These are phyloP conservation scores for Clonostachys solani DNA, from an alignment of 2,329 filamentous ascomycete species.

Conservation along the genomic window DNA sequence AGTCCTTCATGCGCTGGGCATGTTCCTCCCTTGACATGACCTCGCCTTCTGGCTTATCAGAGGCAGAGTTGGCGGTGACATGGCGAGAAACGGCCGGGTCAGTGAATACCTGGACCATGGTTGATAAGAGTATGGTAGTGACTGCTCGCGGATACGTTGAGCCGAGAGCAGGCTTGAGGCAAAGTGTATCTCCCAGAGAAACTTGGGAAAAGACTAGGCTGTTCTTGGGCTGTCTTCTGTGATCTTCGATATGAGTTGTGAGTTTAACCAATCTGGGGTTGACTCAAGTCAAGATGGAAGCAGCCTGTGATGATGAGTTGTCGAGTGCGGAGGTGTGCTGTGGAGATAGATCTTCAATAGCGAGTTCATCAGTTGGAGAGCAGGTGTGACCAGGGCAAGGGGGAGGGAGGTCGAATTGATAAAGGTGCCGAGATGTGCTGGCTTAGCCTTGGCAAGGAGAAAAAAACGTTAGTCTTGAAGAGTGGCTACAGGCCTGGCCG, in stretches of 20 bases:
- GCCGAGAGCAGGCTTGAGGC: background rate
- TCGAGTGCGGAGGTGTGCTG: background rate
- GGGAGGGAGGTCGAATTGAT: constrained; percentile 1
- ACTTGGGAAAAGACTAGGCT: background rate
- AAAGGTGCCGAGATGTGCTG: no score
- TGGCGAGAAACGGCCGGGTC: constrained; percentile 8
- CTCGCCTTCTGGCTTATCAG: constrained; percentile 7
- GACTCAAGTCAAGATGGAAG: constrained; percentile 2
- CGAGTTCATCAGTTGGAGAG: constrained; percentile 27
- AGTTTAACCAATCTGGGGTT: background rate
- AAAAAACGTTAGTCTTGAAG: no score
- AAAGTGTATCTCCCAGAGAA: background rate
- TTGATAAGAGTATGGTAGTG: constrained; percentile 1
- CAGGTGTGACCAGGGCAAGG: background rate
- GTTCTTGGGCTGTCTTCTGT: no score
- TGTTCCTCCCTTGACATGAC: constrained; percentile 36
- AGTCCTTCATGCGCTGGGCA: constrained; percentile 27
- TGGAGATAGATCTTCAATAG: constrained; percentile 27
- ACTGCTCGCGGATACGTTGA: no score
- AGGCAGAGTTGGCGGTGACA: background rate
- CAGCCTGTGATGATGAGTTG: background rate
- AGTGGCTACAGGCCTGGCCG: no score
- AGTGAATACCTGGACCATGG: constrained; percentile 25
- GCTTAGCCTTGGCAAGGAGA: no score
- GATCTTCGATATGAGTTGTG: background rate